These are phyloP conservation scores for Pleurotus sapidus DNA, from an alignment of 768 basidiomycete species.

Conservation along the genomic window DNA sequence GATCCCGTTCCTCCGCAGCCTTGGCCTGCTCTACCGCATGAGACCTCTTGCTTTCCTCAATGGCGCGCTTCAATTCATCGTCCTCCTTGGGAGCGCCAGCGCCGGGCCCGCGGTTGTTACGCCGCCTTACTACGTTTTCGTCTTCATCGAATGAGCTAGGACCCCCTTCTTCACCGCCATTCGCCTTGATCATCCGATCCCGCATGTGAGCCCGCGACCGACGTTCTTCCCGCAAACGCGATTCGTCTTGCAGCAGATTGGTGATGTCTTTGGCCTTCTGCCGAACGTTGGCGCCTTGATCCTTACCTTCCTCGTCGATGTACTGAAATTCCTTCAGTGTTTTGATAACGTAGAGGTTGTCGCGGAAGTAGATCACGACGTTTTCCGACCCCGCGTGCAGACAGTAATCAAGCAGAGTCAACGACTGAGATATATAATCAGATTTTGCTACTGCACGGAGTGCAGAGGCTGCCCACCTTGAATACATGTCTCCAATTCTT, in stretches of 20 bases:
- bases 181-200: constrained; percentile 84
- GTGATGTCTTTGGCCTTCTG: constrained; percentile 99
- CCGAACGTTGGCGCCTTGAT: constrained; percentile 96
- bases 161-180: constrained; percentile 33
- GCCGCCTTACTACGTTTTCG: constrained; percentile 44
- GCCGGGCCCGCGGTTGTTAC: constrained; percentile 13
- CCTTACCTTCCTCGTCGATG: constrained; percentile 92
- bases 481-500: constrained; percentile 99
- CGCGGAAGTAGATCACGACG: constrained; percentile 96
- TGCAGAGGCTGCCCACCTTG: constrained; percentile 57
- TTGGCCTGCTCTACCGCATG: constrained; percentile 62
- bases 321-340: constrained; percentile 99
- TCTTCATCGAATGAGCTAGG: constrained; percentile 29
- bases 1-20: constrained; percentile 76
- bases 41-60: constrained; percentile 84
- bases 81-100: constrained; percentile 50
- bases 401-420: constrained; percentile 94
- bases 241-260: constrained; percentile 84
- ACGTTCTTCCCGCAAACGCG: constrained; percentile 82
- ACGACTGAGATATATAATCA: constrained; percentile 46
- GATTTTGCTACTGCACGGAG: constrained; percentile 1
- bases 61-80: constrained; percentile 81
- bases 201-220: constrained; percentile 86
- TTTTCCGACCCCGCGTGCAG: constrained; percentile 97
- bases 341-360: constrained; percentile 97